These are phyloP conservation scores for Angomonas deanei DNA, from an alignment of 208 protist species.

Conservation along the genomic window DNA sequence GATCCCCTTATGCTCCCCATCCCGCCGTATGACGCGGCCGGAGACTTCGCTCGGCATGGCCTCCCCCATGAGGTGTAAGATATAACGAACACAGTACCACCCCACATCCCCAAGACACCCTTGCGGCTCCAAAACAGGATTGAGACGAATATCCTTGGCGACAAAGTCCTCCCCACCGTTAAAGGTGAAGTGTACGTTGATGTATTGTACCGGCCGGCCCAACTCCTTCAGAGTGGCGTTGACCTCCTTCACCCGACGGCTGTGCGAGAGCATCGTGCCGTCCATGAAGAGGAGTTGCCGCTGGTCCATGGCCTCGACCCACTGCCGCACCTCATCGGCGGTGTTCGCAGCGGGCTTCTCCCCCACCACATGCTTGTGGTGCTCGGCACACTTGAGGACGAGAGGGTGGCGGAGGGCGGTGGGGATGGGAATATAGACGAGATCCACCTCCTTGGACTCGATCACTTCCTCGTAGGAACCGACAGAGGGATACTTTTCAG, in stretches of 20 bases:
- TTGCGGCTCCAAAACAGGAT: constrained; percentile 40
- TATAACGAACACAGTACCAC: constrained; percentile 52
- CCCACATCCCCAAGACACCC: constrained; percentile 51
- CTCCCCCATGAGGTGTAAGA: constrained; percentile 53
- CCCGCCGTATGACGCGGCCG: constrained; percentile 34
- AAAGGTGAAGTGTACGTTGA: constrained; percentile 27
- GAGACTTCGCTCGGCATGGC: constrained; percentile 37
- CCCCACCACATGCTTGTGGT: constrained; percentile 58
- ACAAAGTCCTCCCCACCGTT: constrained; percentile 22
- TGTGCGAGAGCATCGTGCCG: constrained; percentile 53
- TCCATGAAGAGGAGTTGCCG: constrained; percentile 59
- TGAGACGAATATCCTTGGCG: constrained; percentile 32
- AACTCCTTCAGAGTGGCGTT: constrained; percentile 16
- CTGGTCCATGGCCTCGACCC: constrained; percentile 38
- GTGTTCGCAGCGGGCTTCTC: constrained; percentile 46
- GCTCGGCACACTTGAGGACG: constrained; percentile 34
- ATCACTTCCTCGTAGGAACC: constrained; percentile 27
- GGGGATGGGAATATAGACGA: constrained; percentile 34
- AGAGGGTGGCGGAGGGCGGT: constrained; percentile 29
- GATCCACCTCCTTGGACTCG: constrained; percentile 17
- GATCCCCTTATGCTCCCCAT: constrained; percentile 22
- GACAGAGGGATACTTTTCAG: constrained; percentile 1
- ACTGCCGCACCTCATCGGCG: constrained; percentile 38
- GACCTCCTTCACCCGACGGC: constrained; percentile 22
- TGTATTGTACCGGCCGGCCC: constrained; percentile 32